Conservation (phyloP, 345 rosid species). For the Jatropha curcas region DNA sequence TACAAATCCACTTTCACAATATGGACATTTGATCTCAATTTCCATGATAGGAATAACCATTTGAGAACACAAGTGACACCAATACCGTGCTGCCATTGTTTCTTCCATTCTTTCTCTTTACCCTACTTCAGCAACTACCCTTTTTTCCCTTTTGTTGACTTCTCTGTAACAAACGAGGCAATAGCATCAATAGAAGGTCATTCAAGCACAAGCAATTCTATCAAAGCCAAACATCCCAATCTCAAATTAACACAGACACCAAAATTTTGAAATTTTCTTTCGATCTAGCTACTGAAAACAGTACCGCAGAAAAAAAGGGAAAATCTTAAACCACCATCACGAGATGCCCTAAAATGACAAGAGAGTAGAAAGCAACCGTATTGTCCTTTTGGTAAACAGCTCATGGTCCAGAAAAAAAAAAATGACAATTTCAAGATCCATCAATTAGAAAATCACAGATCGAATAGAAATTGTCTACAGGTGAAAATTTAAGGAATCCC, state of each 20-base stretch:
- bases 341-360: neutral
- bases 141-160: neutral
- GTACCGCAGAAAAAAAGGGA: neutral
- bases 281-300: neutral
- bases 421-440: conserved; percentile 4
- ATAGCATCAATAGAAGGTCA: conserved; percentile 1
- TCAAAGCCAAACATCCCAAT: neutral
- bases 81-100: conserved; percentile 47
- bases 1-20: conserved; percentile 61
- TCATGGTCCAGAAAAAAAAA: neutral
- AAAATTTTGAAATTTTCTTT: neutral
- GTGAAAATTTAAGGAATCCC: neutral
- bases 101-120: conserved; percentile 42
- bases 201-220: neutral
- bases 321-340: neutral
- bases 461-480: neutral
- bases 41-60: conserved; percentile 68
- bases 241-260: neutral
- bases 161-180: conserved; percentile 19
- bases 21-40: conserved; percentile 82
- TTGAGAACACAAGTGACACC: conserved; percentile 72
- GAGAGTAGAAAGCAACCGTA: neutral
- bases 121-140: conserved; percentile 5
- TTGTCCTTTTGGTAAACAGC: neutral
- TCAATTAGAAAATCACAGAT: neutral